Evolutionary conservation across 2,329 filamentous ascomycete species (phyloP), one percentile per base, ranked within the genome.

Genomic region (Blastomyces emzantsi): DNA sequence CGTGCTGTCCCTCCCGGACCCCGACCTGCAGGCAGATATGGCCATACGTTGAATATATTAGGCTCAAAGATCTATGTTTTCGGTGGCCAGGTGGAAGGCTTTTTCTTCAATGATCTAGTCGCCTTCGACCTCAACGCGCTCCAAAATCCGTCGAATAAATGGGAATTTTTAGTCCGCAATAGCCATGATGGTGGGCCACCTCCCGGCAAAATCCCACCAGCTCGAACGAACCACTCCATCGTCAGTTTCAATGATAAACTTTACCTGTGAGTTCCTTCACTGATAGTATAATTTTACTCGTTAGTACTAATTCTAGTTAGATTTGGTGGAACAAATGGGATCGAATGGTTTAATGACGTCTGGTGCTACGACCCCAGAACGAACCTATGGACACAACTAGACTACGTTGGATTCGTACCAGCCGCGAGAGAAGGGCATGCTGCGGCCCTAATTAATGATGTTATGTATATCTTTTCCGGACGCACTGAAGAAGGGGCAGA

Each of bases 391-490:
- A 79, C 86, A 11, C 89, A 95, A 73, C 82, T 96, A 63, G 93
- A 97, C 72, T 99, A 94, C 74, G 97, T 97, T 71, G 94, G 94
- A 45, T 99, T 97, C 75, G 97, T 99, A 65, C 94, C 95, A 1
- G 88, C 92, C 1, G 88, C 93, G 22, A 86, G 94, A 65, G 94
- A 99, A 81, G 94, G 94, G 3, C 94, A 99, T 75, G 92, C 95
- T 15, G 91, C 94, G 17, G 88, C 93, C 3, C 81, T 99, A 25
- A 92, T 99, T 54, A 91, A 94, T 74, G 94, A 99, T 73, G 94
- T 97, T 65, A 99, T 99, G 95, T 99, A 99, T 78, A 87, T 99
- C 66, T 99, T 99, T 75, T 95, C 95, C 69, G 94, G 94, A 55
- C 89, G 94, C 65, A 97, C 92, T 0, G 91, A 97, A 72, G 92